Evolutionary conservation across 2,329 filamentous ascomycete genomes (phyloP).

Genomic region (Exophiala xenobiotica): DNA sequence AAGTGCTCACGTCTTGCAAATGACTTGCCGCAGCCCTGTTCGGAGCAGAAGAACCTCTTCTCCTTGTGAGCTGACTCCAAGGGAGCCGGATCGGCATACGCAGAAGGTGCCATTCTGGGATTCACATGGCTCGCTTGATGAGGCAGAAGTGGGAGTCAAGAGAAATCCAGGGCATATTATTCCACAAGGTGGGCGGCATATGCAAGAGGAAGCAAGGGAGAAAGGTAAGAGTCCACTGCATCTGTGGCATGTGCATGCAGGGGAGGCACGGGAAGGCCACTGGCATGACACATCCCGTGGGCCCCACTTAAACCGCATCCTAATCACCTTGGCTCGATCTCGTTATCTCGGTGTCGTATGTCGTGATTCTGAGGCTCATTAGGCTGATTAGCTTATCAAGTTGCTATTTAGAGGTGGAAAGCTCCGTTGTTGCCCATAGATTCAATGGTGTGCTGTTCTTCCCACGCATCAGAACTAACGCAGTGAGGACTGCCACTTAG

Average conservation of each 20-base stretch:
- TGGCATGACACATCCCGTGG: no score
- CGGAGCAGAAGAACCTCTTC: neutral
- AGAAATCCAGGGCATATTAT: neutral
- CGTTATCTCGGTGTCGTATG: no score
- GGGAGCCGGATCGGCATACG: neutral
- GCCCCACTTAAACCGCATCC: no score
- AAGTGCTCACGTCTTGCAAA: slow-evolving; percentile 31
- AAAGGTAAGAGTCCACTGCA: no score
- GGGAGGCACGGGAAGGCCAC: no score
- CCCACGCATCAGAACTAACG: neutral
- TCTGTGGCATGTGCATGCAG: no score
- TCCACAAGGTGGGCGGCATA: neutral
- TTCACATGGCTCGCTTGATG: neutral
- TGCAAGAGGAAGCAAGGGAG: no score
- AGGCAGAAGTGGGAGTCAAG: neutral
- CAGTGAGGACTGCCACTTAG: neutral
- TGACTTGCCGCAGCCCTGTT: neutral
- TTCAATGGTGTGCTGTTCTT: neutral
- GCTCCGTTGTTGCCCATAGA: no score
- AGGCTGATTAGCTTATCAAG: no score
- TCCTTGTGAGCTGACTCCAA: neutral
- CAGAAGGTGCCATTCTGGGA: neutral
- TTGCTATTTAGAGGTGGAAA: no score
- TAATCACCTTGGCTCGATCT: no score
- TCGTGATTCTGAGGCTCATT: no score